phyloP scores from a whole-genome alignment of 768 basidiomycete species.

The Phaeotremella fagi region DNA sequence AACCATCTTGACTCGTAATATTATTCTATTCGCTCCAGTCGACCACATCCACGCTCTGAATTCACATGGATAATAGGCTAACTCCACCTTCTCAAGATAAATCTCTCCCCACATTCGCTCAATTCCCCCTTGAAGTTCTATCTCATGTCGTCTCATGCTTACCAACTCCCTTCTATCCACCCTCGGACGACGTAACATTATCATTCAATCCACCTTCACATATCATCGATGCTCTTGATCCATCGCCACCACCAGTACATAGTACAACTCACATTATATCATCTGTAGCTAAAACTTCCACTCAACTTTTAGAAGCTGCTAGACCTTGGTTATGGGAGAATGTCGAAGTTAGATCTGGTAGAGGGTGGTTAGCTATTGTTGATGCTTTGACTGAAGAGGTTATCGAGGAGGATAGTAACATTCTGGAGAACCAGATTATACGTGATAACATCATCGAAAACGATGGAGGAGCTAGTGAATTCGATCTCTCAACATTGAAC shows the following conservation, averaged over 20 bases:
- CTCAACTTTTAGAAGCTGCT: conserved; percentile 28
- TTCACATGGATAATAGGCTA: too few species aligned
- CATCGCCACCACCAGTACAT: conserved; percentile 14
- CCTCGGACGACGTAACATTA: conserved; percentile 1
- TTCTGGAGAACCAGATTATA: background rate
- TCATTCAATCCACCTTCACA: conserved; percentile 4
- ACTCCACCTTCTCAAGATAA: too few species aligned
- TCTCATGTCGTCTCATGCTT: conserved; percentile 33
- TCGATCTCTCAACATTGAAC: background rate
- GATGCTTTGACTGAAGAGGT: conserved; percentile 46
- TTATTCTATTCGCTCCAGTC: too few species aligned
- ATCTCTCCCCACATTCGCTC: too few species aligned
- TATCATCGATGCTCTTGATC: conserved; percentile 24
- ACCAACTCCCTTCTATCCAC: conserved; percentile 32
- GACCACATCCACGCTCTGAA: too few species aligned
- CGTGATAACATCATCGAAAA: background rate
- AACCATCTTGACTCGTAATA: too few species aligned
- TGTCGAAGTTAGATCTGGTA: conserved; percentile 38
- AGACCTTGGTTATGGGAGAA: conserved; percentile 46
- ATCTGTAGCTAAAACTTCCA: conserved; percentile 13
- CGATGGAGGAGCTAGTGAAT: background rate
- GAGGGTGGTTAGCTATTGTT: conserved; percentile 47
- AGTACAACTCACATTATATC: conserved; percentile 17
- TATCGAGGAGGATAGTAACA: conserved; percentile 13
- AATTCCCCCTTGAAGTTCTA: conserved; percentile 38